Evolutionary conservation across 2,329 filamentous ascomycete genomes (phyloP).

Genomic region (Tolypocladium inflatum): DNA sequence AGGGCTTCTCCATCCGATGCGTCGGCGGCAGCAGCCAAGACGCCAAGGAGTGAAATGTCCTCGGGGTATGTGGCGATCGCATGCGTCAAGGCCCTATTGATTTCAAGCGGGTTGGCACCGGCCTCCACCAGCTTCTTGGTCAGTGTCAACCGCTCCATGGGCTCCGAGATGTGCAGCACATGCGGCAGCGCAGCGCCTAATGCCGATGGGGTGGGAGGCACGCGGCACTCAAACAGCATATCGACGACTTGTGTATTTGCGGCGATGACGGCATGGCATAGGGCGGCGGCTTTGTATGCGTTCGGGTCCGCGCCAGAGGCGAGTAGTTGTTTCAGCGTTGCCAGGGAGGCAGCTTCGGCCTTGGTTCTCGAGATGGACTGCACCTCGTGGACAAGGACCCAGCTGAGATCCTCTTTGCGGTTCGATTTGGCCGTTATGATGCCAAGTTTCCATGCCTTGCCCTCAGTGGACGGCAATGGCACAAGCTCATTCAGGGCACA

Average conservation of each 20-base stretch:
- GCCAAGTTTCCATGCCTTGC: constrained; percentile 40
- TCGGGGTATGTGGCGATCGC: constrained; percentile 36
- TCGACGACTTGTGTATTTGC: constrained; percentile 36
- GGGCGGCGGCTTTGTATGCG: constrained; percentile 36
- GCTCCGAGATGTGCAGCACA: constrained; percentile 39
- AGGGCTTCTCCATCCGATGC: constrained; percentile 40
- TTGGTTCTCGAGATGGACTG: constrained; percentile 27
- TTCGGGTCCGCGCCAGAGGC: constrained; percentile 46
- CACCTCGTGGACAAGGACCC: constrained; percentile 41
- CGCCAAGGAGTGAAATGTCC: constrained; percentile 38
- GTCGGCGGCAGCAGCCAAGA: constrained; percentile 37
- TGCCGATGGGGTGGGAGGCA: constrained; percentile 29
- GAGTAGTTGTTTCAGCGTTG: constrained; percentile 36
- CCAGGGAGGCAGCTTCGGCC: constrained; percentile 26
- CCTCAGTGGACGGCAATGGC: constrained; percentile 30
- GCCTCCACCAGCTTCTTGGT: constrained; percentile 39
- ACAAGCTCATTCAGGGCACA: constrained; percentile 32
- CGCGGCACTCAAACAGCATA: constrained; percentile 31
- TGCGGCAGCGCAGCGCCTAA: constrained; percentile 41
- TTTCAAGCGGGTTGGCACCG: constrained; percentile 36
- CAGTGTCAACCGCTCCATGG: constrained; percentile 40
- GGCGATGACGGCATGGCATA: constrained; percentile 40
- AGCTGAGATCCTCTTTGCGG: constrained; percentile 32
- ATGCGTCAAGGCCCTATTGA: constrained; percentile 41
- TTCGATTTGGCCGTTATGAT: constrained; percentile 33